phyloP scores from a whole-genome alignment of 768 basidiomycete genomes.

The Lactarius akahatsu region DNA sequence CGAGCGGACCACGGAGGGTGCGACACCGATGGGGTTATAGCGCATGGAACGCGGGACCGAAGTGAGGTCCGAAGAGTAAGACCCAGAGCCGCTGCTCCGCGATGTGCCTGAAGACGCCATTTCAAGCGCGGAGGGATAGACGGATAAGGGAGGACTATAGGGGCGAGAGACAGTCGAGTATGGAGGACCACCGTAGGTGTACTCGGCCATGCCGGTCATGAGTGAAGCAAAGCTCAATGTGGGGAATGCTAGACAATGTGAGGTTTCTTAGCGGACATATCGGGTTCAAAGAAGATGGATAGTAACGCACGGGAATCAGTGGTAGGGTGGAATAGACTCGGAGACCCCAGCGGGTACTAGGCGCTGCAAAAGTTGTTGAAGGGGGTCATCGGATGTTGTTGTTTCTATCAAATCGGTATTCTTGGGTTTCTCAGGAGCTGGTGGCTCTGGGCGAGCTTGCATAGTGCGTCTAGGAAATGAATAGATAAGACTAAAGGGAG shows the following conservation, averaged over 20 bases:
- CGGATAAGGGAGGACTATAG: slow-evolving; percentile 45
- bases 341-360: slow-evolving; percentile 62
- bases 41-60: slow-evolving; percentile 73
- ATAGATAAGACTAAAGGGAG: not conserved
- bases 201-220: slow-evolving; percentile 62
- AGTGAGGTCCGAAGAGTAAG: slow-evolving; percentile 52
- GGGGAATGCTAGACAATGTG: slow-evolving; percentile 61
- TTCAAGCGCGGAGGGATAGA: slow-evolving; percentile 67
- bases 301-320: slow-evolving; percentile 45
- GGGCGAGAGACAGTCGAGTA: slow-evolving; percentile 48
- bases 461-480: not conserved
- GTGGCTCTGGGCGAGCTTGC: not conserved
- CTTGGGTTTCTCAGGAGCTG: slow-evolving; percentile 49
- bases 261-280: slow-evolving; percentile 11
- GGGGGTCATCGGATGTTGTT: slow-evolving; percentile 37
- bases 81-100: slow-evolving; percentile 66
- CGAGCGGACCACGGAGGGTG: slow-evolving; percentile 49
- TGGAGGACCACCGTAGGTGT: slow-evolving; percentile 53
- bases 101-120: slow-evolving; percentile 57
- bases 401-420: slow-evolving; percentile 50
- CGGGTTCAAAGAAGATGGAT: slow-evolving; percentile 4
- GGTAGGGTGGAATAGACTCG: slow-evolving; percentile 57
- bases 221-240: slow-evolving; percentile 54
- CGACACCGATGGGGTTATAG: slow-evolving; percentile 62
- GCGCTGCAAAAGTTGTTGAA: slow-evolving; percentile 44